phyloP scores from a whole-genome alignment of 2,329 filamentous ascomycete species.

The Hymenoscyphus scutula region DNA sequence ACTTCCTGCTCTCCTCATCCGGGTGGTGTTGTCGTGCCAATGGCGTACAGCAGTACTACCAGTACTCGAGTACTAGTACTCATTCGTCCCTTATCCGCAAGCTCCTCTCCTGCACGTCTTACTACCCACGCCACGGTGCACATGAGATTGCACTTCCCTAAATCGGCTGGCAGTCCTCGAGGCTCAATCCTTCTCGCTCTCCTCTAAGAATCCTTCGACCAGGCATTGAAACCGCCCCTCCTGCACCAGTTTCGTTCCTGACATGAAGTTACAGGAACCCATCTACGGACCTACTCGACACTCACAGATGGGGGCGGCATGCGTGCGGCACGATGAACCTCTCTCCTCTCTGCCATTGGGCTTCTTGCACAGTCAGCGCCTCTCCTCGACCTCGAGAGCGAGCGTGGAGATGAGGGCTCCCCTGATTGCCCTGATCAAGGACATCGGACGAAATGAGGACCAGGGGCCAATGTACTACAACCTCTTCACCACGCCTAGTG shows the following conservation, averaged over 20 bases:
- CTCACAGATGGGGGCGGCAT: neutral
- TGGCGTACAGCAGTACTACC: no score
- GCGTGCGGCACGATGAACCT: neutral
- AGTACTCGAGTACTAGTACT: no score
- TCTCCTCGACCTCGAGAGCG: neutral
- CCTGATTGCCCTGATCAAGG: slow-evolving; percentile 7
- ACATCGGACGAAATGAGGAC: slow-evolving; percentile 12
- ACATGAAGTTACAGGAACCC: slow-evolving; percentile 5
- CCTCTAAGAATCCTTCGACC: neutral
- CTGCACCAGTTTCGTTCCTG: slow-evolving; percentile 6
- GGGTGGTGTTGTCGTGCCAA: slow-evolving; percentile 1
- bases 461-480: neutral
- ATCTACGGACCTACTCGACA: no score
- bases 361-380: neutral
- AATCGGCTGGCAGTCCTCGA: neutral
- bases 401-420: slow-evolving; percentile 9
- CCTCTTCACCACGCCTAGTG: neutral
- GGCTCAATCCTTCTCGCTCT: slow-evolving; percentile 4
- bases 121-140: no score
- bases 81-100: neutral
- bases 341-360: neutral
- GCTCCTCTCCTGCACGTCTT: neutral
- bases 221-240: slow-evolving; percentile 1
- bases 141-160: neutral
- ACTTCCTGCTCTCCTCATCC: neutral